phyloP scores from a whole-genome alignment of 306 rosid species.

The Quillaja saponaria region DNA sequence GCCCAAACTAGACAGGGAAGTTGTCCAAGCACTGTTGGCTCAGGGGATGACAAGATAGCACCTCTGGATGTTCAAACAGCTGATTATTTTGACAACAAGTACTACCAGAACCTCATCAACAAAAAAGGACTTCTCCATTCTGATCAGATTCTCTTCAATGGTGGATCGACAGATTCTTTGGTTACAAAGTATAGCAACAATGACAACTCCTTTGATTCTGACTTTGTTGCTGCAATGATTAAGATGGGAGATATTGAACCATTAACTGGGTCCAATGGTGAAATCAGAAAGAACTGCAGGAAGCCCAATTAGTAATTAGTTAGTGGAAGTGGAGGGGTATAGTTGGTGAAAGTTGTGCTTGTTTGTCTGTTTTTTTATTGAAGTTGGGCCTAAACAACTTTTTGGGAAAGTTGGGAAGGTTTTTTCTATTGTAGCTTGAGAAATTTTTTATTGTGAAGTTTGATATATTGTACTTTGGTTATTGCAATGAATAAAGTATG shows the following conservation, averaged over 20 bases:
- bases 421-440: no score
- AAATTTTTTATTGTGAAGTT: no score
- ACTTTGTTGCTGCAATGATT: slow-evolving; percentile 66
- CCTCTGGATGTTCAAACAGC: slow-evolving; percentile 57
- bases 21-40: slow-evolving; percentile 46
- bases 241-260: slow-evolving; percentile 76
- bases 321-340: no score
- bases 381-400: no score
- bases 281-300: slow-evolving; percentile 72
- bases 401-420: no score
- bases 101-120: slow-evolving; percentile 59
- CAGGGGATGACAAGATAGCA: slow-evolving; percentile 60
- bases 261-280: slow-evolving; percentile 68
- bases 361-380: no score
- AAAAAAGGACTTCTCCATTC: slow-evolving; percentile 71
- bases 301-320: no score
- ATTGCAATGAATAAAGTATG: no score
- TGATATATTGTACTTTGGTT: no score
- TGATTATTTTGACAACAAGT: slow-evolving; percentile 53
- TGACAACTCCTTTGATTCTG: slow-evolving; percentile 36
- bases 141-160: slow-evolving; percentile 63
- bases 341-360: no score
- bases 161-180: slow-evolving; percentile 70
- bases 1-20: slow-evolving; percentile 43
- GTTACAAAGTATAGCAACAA: slow-evolving; percentile 49